Conservation (phyloP, 2,329 filamentous ascomycete genomes). For the Arthrobotrys sphaeroides region DNA sequence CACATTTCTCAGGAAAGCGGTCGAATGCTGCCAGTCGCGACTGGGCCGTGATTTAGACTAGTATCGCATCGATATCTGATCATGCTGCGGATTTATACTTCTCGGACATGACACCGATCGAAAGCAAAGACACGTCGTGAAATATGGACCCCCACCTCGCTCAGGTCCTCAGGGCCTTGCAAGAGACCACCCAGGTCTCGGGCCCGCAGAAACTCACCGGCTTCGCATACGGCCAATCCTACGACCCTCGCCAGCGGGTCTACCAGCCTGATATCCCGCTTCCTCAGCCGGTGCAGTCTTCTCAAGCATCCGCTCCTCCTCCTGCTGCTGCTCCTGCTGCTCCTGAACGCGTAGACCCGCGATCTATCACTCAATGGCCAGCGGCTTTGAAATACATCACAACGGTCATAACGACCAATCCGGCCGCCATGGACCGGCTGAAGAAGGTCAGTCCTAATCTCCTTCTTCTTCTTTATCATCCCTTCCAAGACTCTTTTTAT, state of each 20-base stretch:
- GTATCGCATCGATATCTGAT: too few species aligned
- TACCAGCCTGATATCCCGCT: slow-evolving; percentile 38
- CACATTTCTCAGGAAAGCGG: slow-evolving; percentile 24
- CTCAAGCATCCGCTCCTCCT: not conserved
- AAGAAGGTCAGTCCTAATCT: slow-evolving; percentile 48
- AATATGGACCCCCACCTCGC: slow-evolving; percentile 49
- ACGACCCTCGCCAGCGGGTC: slow-evolving; percentile 40
- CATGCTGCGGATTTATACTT: too few species aligned
- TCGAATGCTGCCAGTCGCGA: too few species aligned
- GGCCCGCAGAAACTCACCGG: not conserved
- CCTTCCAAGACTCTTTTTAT: too few species aligned
- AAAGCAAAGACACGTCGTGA: not conserved
- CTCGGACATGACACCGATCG: not conserved
- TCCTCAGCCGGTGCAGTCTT: not conserved
- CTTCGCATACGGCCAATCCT: too few species aligned
- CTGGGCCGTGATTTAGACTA: not conserved
- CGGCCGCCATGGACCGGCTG: slow-evolving; percentile 50
- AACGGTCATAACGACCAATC: slow-evolving; percentile 52
- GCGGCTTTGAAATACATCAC: slow-evolving; percentile 57
- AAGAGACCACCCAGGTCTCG: slow-evolving; percentile 15
- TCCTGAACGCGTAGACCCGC: slow-evolving; percentile 39
- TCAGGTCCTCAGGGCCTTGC: slow-evolving; percentile 35
- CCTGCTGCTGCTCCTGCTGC: not conserved
- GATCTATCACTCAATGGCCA: slow-evolving; percentile 55
- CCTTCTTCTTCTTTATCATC: not conserved